Percentiles rank a stretch among this genome's conserved stretches.
Conservation (phyloP, 148 eudicot species). For the Amaranthus palmeri region DNA sequence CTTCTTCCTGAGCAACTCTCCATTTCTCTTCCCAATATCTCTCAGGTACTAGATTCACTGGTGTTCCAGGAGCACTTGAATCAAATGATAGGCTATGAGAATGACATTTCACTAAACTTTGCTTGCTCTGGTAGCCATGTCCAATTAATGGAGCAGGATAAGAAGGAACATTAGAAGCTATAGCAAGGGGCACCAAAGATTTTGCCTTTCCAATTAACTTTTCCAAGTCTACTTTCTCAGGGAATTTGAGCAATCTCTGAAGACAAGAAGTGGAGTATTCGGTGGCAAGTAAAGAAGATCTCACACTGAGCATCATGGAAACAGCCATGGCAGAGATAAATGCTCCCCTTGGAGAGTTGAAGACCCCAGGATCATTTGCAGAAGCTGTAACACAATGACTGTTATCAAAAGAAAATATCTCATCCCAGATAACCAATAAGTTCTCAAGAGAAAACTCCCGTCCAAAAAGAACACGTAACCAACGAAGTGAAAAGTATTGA, state of each 20-base stretch:
- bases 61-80: conserved; percentile 43
- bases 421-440: conserved; percentile 81
- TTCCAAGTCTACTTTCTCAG: conserved; percentile 49
- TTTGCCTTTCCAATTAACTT: conserved; percentile 67
- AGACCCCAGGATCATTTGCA: conserved; percentile 47
- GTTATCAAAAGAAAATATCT: conserved; percentile 72
- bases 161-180: conserved; percentile 51
- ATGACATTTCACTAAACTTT: conserved; percentile 45
- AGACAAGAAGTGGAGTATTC: conserved; percentile 90
- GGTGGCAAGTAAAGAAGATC: conserved; percentile 86
- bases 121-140: conserved; percentile 31
- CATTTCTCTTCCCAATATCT: conserved; percentile 99
- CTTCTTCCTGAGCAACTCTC: conserved; percentile 78
- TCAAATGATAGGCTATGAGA: conserved; percentile 58
- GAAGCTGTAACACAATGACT: conserved; percentile 23
- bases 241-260: conserved; percentile 85
- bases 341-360: conserved; percentile 79
- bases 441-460: conserved; percentile 82
- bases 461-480: conserved; percentile 91
- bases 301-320: conserved; percentile 77
- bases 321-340: conserved; percentile 84
- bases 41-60: conserved; percentile 56
- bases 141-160: conserved; percentile 29
- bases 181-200: conserved; percentile 60
- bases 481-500: conserved; percentile 91